Base-by-base conservation (phyloP, 495 filamentous ascomycete species). In the Hypoxylon lenormandii region DNA sequence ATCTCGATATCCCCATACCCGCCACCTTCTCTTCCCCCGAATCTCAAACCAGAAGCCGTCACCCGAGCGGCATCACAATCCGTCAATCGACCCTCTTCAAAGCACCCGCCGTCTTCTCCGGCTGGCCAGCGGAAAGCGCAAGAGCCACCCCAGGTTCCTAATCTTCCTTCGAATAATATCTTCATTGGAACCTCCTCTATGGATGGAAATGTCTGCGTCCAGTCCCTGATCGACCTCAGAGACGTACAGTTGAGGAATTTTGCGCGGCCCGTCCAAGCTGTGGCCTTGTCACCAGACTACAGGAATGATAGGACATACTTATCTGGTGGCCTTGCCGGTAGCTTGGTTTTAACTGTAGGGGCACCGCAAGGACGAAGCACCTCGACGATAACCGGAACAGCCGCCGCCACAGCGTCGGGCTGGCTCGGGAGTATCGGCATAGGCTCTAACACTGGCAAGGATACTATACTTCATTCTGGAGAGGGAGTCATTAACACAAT, bases 221-320 rank as follows among this genome's bases (percentile, higher is more conserved):
- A 90, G 45, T 96, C 93, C 1, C 75, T 98, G 30, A 83, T 93
- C 10, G 86, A 88, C 60, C 64, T 84, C 15, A 85, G 84, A 51
- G 95, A 98, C 78, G 92, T 97, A 3, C 86, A 90, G 33, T 78
- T 97, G 26, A 88, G 96, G 42, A 97, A 97, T 74, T 98, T 97
- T 81, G 93, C 92, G 1, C 85, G 95, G 16, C 95, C 96, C 0
- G 86, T 98, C 5, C 91, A 96, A 68, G 89, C 93, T 11, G 91
- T 98, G 13, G 91, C 92, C 5, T 77, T 98, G 21, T 97, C 94
- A 0, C 95, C 95, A 5, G 93, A 97, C 22, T 98, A 93, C 80
- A 96, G 90, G 72, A 91, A 81, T 56, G 94, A 98, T 74, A 82
- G 90, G 50, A 89, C 87, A 1, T 98, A 96, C 72, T 77, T 98